Evolutionary conservation across 2,329 filamentous ascomycete genomes (phyloP).

Genomic region (Remersonia thermophila): DNA sequence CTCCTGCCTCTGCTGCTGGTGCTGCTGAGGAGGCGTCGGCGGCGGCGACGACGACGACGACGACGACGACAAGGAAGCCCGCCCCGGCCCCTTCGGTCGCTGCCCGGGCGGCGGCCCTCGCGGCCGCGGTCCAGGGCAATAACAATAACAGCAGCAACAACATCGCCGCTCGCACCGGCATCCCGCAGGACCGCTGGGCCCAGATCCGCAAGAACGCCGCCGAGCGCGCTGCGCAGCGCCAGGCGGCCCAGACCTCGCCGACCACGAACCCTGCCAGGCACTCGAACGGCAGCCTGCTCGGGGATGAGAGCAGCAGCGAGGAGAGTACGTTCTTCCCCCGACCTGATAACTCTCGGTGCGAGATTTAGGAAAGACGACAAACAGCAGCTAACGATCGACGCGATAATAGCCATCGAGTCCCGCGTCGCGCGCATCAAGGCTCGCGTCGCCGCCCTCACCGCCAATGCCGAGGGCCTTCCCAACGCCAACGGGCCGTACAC

Average conservation of each 20-base stretch:
- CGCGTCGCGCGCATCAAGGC: constrained; percentile 96
- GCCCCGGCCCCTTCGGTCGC: too few species aligned
- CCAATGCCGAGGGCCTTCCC: constrained; percentile 51
- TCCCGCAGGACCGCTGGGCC: constrained; percentile 71
- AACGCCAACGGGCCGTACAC: constrained; percentile 7
- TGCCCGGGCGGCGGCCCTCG: too few species aligned
- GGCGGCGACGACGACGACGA: constrained; percentile 13
- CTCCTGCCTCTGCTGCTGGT: too few species aligned
- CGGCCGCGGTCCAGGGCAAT: too few species aligned
- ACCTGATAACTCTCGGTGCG: too few species aligned
- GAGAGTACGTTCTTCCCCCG: constrained; percentile 57
- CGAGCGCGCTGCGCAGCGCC: constrained; percentile 55
- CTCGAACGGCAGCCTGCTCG: too few species aligned
- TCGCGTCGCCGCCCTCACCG: constrained; percentile 85
- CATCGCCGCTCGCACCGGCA: constrained; percentile 1
- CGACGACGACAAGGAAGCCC: neutral
- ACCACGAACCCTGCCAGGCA: constrained; percentile 9
- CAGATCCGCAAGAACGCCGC: constrained; percentile 93
- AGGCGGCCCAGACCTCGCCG: constrained; percentile 42
- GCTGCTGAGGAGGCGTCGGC: constrained; percentile 20
- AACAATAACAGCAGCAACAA: too few species aligned
- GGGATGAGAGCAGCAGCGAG: constrained; percentile 78
- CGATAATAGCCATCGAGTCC: constrained; percentile 90
- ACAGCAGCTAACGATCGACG: too few species aligned
- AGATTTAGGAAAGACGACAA: too few species aligned